A percentile compares a stretch with the other conserved stretches of the same genome.
Evolutionary conservation across 139 green algal species (phyloP).

Genomic region (Zygnema cylindricum): DNA sequence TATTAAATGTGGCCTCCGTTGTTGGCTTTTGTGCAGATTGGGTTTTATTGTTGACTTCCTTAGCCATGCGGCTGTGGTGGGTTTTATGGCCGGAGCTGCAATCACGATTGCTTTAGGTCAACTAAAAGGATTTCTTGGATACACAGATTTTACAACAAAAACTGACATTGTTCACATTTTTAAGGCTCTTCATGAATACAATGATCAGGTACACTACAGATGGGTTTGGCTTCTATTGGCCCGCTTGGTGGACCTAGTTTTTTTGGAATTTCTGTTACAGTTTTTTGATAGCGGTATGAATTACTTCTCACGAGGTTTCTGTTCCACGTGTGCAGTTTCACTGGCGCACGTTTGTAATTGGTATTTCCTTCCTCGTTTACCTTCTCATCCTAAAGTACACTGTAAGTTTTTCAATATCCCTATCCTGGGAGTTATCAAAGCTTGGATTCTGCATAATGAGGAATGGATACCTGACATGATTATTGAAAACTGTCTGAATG

Average conservation of each 20-base stretch:
- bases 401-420: too few relatives aligned
- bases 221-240: too few relatives aligned
- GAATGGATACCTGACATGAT: too few relatives aligned
- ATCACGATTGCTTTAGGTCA: conserved; percentile 48
- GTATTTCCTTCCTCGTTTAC: conserved; percentile 44
- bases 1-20: too few relatives aligned
- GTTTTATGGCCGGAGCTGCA: conserved; percentile 59
- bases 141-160: conserved; percentile 45
- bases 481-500: too few relatives aligned
- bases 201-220: conserved; percentile 25
- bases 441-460: too few relatives aligned
- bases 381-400: conserved; percentile 25
- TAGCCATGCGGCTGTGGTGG: conserved; percentile 54
- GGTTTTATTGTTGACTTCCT: conserved; percentile 59
- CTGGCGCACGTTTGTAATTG: conserved; percentile 46
- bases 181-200: not conserved
- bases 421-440: not conserved
- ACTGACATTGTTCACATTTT: conserved; percentile 53
- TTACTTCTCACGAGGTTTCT: too few relatives aligned
- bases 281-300: too few relatives aligned
- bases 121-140: conserved; percentile 55
- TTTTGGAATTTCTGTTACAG: too few relatives aligned
- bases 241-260: too few relatives aligned
- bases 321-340: conserved; percentile 33
- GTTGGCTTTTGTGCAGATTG: too few relatives aligned